Base-by-base conservation (phyloP, 768 basidiomycete genomes). In the Harrya chromipes region DNA sequence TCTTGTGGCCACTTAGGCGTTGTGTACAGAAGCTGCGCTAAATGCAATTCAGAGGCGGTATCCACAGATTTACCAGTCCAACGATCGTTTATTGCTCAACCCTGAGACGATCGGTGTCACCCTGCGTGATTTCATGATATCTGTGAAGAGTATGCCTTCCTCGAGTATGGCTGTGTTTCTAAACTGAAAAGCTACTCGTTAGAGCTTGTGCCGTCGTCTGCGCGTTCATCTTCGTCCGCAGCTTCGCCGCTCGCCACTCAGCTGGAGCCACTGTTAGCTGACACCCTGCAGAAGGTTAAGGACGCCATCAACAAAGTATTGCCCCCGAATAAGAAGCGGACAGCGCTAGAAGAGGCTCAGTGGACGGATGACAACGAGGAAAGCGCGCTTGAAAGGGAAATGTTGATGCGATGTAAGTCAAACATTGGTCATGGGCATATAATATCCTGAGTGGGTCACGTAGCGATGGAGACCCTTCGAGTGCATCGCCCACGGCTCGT, bases 41-140 rank as follows among this genome's bases (percentile, higher is more conserved):
- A 98, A 98, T 61, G 95, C 95, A 0, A 89, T 99, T 20, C 97
- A 99, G 63, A 74, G 97, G 50, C 78, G 88, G 47, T 99, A 99
- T 67, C 97, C 97, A 0, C 97, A 99, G 66, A 94, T 98, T 40
- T 99, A 99, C 76, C 87, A 90, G 70, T 87, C 90, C 5, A 82
- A 77, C 27, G 94, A 98, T 53, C 77, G 97, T 10, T 72, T 97
- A 2, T 63, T 93, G 42, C 75, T 98, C 47, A 81, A 90, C 55
- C 89, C 94, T 7, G 87, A 90, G 60, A 84, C 85, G 2, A 97
- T 98, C 54, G 76, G 77, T 27, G 83, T 97, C 16, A 81, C 85
- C 29, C 74, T 97, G 43, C 77, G 90, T 35, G 97, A 99, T 66
- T 99, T 99, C 64, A 92, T 97, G 92, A 87, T 95, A 60, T 91